Conservation (phyloP, 495 filamentous ascomycete genomes). For the Daldinia loculata region DNA sequence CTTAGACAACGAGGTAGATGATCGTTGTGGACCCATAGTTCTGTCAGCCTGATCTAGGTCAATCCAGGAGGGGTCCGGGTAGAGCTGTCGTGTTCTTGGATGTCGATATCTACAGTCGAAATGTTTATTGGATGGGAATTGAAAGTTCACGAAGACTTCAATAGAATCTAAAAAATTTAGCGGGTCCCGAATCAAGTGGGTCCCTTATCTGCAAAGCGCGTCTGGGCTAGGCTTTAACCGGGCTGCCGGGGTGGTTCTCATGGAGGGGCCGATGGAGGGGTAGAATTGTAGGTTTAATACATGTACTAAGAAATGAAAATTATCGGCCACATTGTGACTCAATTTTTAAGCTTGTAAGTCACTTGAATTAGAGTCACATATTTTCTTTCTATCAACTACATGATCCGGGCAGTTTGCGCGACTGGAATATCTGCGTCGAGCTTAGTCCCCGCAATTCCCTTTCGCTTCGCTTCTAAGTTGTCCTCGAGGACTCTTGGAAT, state of each 20-base stretch:
- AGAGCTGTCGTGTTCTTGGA: not conserved
- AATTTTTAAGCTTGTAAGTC: conserved; percentile 23
- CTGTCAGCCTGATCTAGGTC: not conserved
- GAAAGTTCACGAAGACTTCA: conserved; percentile 1
- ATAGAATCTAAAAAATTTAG: conserved; percentile 40
- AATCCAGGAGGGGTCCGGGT: not conserved
- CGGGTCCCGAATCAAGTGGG: conserved; percentile 19
- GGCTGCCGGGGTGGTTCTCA: not conserved
- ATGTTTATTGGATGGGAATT: not conserved
- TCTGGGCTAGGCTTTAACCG: conserved; percentile 1
- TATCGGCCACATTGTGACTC: conserved; percentile 37
- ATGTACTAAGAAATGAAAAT: conserved; percentile 22
- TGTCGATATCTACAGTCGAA: not conserved
- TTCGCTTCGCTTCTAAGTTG: conserved; percentile 2
- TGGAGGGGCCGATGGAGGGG: conserved; percentile 42
- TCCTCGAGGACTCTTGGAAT: conserved; percentile 9
- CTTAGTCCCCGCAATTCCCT: conserved; percentile 19
- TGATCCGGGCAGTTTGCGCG: conserved; percentile 16
- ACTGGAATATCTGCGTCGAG: conserved; percentile 27
- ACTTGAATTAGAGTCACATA: conserved; percentile 11
- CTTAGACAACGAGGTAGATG: conserved; percentile 38
- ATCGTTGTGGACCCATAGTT: conserved; percentile 34
- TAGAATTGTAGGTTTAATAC: conserved; percentile 21
- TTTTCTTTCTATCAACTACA: conserved; percentile 23
- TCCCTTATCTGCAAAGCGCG: not conserved